Base-by-base conservation (phyloP, 202 grass and related monocot species). In the Sporobolus alterniflorus region DNA sequence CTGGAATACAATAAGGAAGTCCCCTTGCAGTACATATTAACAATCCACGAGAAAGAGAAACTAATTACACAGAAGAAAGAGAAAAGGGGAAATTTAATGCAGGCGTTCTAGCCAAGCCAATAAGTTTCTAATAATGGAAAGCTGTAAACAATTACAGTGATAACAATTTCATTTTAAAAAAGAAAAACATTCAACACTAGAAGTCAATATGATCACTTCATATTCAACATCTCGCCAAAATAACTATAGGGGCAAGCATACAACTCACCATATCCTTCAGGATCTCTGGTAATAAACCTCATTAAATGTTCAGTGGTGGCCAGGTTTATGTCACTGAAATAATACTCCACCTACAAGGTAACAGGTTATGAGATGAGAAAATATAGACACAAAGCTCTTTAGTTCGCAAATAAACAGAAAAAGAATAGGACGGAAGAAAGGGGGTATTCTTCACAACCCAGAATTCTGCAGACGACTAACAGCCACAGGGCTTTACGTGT, bases 221-320 rank as follows among this genome's bases (percentile, higher is more conserved):
- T 51, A 48, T 40, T 42, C 21, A 34, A 72, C 26, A 21, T 68
- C 32, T 65, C 30, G 56, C 67, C 12, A 8, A 77, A 86, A 39
- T 67, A 16, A 10, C n/a, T 86, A 74, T 26, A 83, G 40, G 61
- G 52, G 50, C 40, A 73, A 90, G 43, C 68, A 90, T 78, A 36
- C 11, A 46, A 85, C 90, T 94, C 82, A 99, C 96, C 96, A 82
- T 89, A 99, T 96, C 96, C 96, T 69, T 96, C 91, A 21, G 88
- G 85, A 79, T 99, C 96, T 81, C 92, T 99, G 20, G 69, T 86
- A 89, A 99, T 99, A 93, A 99, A 99, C 57, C 93, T 95, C 91
- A 99, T 99, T 88, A 99, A 89, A 83, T 99, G 96, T 75, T 99
- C 96, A 74, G 96, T 99, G 22, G 96, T 99, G 80, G 91, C 89